phyloP scores from a whole-genome alignment of 352 stramenopile genomes.

The Aphanomyces euteiches region DNA sequence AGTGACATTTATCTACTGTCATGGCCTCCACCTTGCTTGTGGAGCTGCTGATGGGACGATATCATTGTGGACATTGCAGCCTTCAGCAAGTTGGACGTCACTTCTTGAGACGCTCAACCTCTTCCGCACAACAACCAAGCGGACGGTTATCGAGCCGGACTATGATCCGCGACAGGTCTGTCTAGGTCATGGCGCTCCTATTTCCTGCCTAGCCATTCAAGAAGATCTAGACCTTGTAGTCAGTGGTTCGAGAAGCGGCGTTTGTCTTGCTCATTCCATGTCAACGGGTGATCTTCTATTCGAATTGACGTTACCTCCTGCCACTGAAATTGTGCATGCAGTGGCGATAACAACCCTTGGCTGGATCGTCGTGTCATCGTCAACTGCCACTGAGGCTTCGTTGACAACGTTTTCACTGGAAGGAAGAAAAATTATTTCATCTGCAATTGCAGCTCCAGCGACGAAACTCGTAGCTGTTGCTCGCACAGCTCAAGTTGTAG shows the following conservation, averaged over 20 bases:
- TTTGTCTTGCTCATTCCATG: constrained; percentile 63
- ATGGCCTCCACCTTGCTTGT: neutral
- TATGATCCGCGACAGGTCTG: constrained; percentile 75
- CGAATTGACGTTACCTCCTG: constrained; percentile 43
- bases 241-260: constrained; percentile 59
- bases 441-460: constrained; percentile 36
- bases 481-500: constrained; percentile 22
- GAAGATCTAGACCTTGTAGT: constrained; percentile 73
- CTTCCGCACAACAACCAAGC: constrained; percentile 49
- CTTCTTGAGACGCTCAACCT: constrained; percentile 74
- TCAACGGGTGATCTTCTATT: constrained; percentile 62
- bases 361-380: constrained; percentile 61
- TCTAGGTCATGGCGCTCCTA: constrained; percentile 52
- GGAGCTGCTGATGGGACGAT: constrained; percentile 67
- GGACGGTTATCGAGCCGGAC: constrained; percentile 61
- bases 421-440: constrained; percentile 49
- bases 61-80: constrained; percentile 68
- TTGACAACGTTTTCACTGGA: constrained; percentile 77
- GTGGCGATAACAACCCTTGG: constrained; percentile 63
- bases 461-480: constrained; percentile 37
- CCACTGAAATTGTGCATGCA: constrained; percentile 47
- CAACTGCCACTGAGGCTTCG: constrained; percentile 40
- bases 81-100: constrained; percentile 46
- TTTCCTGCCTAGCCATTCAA: constrained; percentile 64
- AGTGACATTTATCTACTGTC: constrained; percentile 44